phyloP scores from a whole-genome alignment of 1,139 yeast genomes.

The Yamadazyma atmosphaerica region DNA sequence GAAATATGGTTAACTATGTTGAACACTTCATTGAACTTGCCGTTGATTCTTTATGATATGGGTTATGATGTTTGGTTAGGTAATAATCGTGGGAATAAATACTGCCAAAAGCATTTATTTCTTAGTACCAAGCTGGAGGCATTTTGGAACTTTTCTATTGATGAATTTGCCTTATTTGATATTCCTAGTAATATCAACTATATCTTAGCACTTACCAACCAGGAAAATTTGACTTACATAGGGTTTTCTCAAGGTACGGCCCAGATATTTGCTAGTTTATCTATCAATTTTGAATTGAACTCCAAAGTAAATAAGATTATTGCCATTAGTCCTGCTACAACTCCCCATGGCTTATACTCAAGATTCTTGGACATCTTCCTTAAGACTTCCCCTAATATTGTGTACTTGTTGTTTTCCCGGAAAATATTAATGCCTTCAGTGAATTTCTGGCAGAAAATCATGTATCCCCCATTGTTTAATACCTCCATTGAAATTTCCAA shows the following conservation, averaged over 20 bases:
- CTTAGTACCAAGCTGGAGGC: conserved; percentile 36
- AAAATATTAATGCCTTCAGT: conserved; percentile 75
- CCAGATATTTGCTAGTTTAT: conserved; percentile 80
- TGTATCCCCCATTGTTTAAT: conserved; percentile 82
- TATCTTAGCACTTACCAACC: conserved; percentile 27
- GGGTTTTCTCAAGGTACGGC: conserved; percentile 95
- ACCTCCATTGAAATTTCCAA: conserved; percentile 71
- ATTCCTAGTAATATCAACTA: conserved; percentile 47
- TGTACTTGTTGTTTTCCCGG: conserved; percentile 74
- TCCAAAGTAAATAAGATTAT: conserved; percentile 67
- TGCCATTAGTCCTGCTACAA: conserved; percentile 91
- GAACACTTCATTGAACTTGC: conserved; percentile 63
- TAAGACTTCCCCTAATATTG: conserved; percentile 74
- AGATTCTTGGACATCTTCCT: conserved; percentile 73
- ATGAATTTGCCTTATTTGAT: conserved; percentile 49
- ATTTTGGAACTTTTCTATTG: conserved; percentile 50
- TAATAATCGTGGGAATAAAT: conserved; percentile 87
- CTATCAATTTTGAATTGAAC: conserved; percentile 70
- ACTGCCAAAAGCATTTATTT: conserved; percentile 53
- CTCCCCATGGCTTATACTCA: conserved; percentile 84
- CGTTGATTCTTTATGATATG: conserved; percentile 70
- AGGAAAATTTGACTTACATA: conserved; percentile 57
- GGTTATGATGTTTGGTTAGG: conserved; percentile 96
- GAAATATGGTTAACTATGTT: conserved; percentile 85
- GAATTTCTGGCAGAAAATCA: conserved; percentile 76